These are phyloP conservation scores for Fraxinus pennsylvanica DNA, from an alignment of 257 asterid genomes.

Conservation along the genomic window DNA sequence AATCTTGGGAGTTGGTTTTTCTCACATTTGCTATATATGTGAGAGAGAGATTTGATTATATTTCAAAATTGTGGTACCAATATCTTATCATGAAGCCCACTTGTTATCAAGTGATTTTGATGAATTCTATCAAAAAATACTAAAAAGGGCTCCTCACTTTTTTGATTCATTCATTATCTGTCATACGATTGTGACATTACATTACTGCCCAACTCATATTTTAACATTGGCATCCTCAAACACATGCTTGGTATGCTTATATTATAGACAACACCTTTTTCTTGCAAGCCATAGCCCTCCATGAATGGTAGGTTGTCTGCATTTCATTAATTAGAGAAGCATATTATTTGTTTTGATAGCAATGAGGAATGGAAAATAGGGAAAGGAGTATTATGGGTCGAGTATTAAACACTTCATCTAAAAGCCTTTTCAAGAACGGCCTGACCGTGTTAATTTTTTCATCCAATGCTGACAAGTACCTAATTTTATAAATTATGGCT, in stretches of 20 bases:
- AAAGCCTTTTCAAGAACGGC: no score
- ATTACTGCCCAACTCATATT: conserved; percentile 32
- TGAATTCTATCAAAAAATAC: conserved; percentile 15
- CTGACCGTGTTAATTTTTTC: no score
- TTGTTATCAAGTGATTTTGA: conserved; percentile 35
- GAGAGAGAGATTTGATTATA: no score
- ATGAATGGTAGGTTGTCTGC: not conserved
- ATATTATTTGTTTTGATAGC: not conserved
- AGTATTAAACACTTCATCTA: no score
- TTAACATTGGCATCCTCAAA: conserved; percentile 24
- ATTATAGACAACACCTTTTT: conserved; percentile 29
- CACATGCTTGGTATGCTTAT: conserved; percentile 23
- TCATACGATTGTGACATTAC: conserved; percentile 55
- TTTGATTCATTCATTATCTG: conserved; percentile 44
- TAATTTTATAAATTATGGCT: no score
- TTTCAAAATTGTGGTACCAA: conserved; percentile 18
- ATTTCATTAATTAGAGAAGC: not conserved
- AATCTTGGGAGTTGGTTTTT: not conserved
- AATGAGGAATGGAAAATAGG: not conserved
- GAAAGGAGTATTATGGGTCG: not conserved
- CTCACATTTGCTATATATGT: not conserved
- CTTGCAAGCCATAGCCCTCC: conserved; percentile 22
- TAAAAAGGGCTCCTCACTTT: conserved; percentile 34
- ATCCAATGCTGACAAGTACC: no score
- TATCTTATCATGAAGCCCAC: conserved; percentile 17